Conservation (phyloP, 1,139 yeast species). For the Suhomyces terraborum region DNA sequence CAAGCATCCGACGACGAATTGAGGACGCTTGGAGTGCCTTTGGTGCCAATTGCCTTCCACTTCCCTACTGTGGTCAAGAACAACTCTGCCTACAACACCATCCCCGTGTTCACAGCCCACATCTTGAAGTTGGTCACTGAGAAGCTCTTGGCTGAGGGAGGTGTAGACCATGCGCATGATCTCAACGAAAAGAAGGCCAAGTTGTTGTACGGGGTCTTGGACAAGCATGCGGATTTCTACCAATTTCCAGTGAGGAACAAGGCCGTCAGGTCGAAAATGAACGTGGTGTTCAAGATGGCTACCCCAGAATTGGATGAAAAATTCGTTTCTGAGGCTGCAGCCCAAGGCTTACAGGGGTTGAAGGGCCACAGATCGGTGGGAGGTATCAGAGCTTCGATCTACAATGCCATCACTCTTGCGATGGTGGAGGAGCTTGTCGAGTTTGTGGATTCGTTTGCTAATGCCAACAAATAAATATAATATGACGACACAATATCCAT, state of each 20-base stretch:
- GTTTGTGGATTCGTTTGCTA: conserved; percentile 66
- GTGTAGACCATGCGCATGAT: conserved; percentile 52
- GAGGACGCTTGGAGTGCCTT: conserved; percentile 60
- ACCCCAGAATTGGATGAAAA: conserved; percentile 61
- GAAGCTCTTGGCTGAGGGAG: conserved; percentile 62
- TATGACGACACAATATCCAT: neutral
- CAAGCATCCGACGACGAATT: conserved; percentile 67
- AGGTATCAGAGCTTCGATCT: conserved; percentile 91
- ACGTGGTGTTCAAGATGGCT: conserved; percentile 82
- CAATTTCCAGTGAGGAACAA: conserved; percentile 62
- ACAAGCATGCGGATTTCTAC: conserved; percentile 63
- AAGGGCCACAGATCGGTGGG: conserved; percentile 98
- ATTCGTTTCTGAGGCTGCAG: conserved; percentile 64
- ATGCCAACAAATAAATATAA: conserved; percentile 24
- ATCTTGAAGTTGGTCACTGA: conserved; percentile 78
- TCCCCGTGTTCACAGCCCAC: conserved; percentile 89
- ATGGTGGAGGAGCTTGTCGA: conserved; percentile 63
- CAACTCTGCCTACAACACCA: conserved; percentile 92
- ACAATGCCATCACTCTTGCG: conserved; percentile 76
- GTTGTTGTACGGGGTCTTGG: conserved; percentile 64
- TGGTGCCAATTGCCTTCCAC: conserved; percentile 86
- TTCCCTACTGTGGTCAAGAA: conserved; percentile 83
- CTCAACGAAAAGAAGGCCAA: conserved; percentile 63
- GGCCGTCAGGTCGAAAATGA: conserved; percentile 79
- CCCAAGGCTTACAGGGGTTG: conserved; percentile 63